Percentiles rank a stretch among this genome's conserved stretches.
phyloP scores from a whole-genome alignment of 192 early-diverging fungal genomes.

The Oehlia diaphana region DNA sequence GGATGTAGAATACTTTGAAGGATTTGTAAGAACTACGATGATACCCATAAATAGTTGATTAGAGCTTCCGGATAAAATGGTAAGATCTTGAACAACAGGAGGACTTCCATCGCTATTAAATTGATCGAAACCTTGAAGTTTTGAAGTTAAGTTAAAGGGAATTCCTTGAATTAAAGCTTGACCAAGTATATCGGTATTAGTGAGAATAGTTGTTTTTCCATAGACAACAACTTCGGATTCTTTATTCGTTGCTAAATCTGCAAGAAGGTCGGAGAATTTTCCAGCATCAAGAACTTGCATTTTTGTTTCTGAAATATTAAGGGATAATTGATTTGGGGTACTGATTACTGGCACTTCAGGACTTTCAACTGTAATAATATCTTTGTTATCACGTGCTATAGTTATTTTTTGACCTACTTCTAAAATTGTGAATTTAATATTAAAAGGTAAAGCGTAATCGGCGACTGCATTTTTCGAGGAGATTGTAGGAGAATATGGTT shows the following conservation, averaged over 20 bases:
- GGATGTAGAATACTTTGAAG: not conserved
- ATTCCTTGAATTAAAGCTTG: not conserved
- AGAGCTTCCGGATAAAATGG: not conserved
- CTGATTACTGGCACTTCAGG: not conserved
- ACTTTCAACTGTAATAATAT: not conserved
- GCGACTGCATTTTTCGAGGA: slow-evolving; percentile 41
- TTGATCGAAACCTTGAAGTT: not conserved
- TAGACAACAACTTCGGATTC: not conserved
- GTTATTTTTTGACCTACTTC: not conserved
- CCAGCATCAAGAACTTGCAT: not conserved
- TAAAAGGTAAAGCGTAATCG: slow-evolving; percentile 49
- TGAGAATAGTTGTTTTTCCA: not conserved
- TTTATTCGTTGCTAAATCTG: not conserved
- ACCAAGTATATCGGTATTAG: not conserved
- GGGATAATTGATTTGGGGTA: not conserved
- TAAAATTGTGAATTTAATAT: slow-evolving; percentile 30
- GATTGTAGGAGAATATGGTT: slow-evolving; percentile 42
- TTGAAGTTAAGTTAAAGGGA: not conserved
- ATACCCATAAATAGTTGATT: not conserved
- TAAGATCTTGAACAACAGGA: not conserved
- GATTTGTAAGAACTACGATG: not conserved
- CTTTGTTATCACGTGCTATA: not conserved
- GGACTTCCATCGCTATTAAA: not conserved
- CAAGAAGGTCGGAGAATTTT: not conserved
- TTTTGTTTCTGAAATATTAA: not conserved